A percentile compares a stretch with the other conserved stretches of the same genome.
These are phyloP conservation scores for Phytophthora kernoviae DNA, from an alignment of 352 stramenopile species.

Conservation along the genomic window DNA sequence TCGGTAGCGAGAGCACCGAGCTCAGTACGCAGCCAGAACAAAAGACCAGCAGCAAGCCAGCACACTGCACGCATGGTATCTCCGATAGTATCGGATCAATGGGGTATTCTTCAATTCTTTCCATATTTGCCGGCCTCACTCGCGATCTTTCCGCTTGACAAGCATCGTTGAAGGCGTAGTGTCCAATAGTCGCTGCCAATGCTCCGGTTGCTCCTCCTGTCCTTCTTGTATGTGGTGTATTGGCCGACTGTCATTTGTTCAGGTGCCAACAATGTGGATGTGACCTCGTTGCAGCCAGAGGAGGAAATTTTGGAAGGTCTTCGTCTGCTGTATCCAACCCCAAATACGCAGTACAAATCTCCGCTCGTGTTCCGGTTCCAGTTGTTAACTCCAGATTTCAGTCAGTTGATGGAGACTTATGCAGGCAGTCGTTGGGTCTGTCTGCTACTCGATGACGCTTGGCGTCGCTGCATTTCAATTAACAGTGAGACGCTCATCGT, in stretches of 20 bases:
- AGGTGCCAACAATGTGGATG: background rate
- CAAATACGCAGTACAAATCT: slow-evolving; percentile 26
- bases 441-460: slow-evolving; percentile 24
- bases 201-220: slow-evolving; percentile 4
- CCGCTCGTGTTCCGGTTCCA: slow-evolving; percentile 29
- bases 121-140: background rate
- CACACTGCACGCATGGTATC: no score
- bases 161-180: background rate
- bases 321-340: slow-evolving; percentile 17
- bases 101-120: background rate
- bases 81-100: no score
- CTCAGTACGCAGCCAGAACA: no score
- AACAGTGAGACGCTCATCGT: slow-evolving; percentile 17
- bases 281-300: slow-evolving; percentile 1
- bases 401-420: slow-evolving; percentile 16
- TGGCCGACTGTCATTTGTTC: background rate
- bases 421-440: slow-evolving; percentile 22
- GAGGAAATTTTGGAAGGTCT: slow-evolving; percentile 16
- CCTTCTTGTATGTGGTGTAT: slow-evolving; percentile 1
- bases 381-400: slow-evolving; percentile 11
- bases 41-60: no score
- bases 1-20: no score
- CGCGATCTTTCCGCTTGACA: slow-evolving; percentile 1
- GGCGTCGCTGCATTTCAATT: slow-evolving; percentile 26
- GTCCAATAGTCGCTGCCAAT: slow-evolving; percentile 1